phyloP scores from a whole-genome alignment of 1,284 basidiomycete genomes.

The Anthracocystis setariae region DNA sequence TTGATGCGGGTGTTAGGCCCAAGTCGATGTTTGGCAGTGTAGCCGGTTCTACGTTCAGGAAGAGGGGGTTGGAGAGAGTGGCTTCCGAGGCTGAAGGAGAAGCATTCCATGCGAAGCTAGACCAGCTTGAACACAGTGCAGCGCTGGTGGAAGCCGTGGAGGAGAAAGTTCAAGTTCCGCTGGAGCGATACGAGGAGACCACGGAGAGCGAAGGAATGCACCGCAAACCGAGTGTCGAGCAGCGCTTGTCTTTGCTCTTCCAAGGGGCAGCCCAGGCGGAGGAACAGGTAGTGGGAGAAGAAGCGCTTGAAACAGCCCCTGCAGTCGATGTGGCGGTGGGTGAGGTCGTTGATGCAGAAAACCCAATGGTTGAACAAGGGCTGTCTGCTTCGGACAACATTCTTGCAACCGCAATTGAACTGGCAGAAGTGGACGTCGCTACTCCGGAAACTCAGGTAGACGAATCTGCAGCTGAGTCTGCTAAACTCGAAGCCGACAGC shows the following conservation, averaged over 20 bases:
- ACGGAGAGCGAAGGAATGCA: conserved; percentile 2
- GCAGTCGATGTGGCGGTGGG: background rate
- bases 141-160: background rate
- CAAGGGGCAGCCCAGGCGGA: background rate
- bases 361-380: background rate
- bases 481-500: background rate
- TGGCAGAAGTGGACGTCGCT: too few species aligned
- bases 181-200: conserved; percentile 18
- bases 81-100: conserved; percentile 37
- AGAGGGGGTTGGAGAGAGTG: conserved; percentile 26
- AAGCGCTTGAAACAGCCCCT: background rate
- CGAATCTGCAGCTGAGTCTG: background rate
- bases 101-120: conserved; percentile 12
- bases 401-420: too few species aligned
- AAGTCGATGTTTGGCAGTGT: background rate
- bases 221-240: conserved; percentile 17
- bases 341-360: background rate
- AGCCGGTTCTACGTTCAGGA: conserved; percentile 4
- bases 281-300: background rate
- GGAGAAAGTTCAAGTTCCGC: conserved; percentile 11
- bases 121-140: conserved; percentile 4
- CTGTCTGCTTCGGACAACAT: background rate
- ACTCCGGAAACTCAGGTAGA: too few species aligned
- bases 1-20: conserved; percentile 2
- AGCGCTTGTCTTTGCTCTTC: conserved; percentile 31